Evolutionary conservation across 495 filamentous ascomycete genomes (phyloP).

Genomic region (Ramalina peruviana): DNA sequence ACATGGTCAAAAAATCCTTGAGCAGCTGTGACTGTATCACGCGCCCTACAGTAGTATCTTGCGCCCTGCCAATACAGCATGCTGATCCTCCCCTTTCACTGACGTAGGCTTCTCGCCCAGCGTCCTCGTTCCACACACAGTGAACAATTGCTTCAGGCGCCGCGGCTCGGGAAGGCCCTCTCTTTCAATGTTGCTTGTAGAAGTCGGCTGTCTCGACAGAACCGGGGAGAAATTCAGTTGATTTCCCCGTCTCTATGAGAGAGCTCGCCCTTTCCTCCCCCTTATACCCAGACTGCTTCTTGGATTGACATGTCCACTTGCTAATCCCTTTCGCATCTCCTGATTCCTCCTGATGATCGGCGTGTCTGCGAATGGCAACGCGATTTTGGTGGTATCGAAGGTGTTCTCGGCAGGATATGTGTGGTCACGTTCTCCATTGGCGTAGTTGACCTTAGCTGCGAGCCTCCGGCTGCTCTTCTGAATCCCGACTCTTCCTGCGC

Average conservation of each 20-base stretch:
- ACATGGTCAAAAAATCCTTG: conserved; percentile 69
- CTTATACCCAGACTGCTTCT: conserved; percentile 81
- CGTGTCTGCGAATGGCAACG: conserved; percentile 82
- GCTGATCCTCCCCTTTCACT: conserved; percentile 43
- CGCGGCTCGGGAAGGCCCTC: conserved; percentile 73
- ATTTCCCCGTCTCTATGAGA: conserved; percentile 82
- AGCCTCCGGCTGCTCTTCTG: conserved; percentile 20
- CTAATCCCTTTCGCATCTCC: conserved; percentile 61
- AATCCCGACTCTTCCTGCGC: conserved; percentile 9
- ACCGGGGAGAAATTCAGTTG: conserved; percentile 67
- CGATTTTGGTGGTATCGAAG: conserved; percentile 48
- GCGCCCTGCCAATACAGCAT: conserved; percentile 61
- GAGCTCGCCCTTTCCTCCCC: conserved; percentile 75
- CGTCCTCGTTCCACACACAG: conserved; percentile 81
- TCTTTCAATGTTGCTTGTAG: conserved; percentile 92
- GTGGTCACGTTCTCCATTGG: conserved; percentile 6
- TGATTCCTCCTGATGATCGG: conserved; percentile 91
- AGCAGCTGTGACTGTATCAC: conserved; percentile 85
- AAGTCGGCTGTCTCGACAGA: conserved; percentile 76
- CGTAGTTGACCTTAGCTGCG: conserved; percentile 21
- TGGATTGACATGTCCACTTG: conserved; percentile 35
- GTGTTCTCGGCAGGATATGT: conserved; percentile 25
- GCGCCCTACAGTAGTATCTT: no score
- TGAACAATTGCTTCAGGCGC: conserved; percentile 86
- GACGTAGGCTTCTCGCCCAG: conserved; percentile 59